Evolutionary conservation across 257 asterid genomes (phyloP).

Genomic region (Oldenlandia corymbosa): DNA sequence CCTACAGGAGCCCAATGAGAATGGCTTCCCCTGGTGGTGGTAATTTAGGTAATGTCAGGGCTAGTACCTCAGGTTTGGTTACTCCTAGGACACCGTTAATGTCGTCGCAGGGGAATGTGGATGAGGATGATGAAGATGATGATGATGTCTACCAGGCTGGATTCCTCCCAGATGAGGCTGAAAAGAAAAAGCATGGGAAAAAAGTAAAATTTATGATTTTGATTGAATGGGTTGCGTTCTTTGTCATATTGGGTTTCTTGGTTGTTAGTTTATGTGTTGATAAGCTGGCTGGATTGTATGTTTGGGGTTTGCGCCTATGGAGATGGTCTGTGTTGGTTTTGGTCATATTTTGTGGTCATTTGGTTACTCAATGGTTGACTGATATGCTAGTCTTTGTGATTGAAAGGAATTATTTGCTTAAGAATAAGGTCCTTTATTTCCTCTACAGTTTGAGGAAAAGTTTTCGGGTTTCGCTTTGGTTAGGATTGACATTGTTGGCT

Average conservation of each 20-base stretch:
- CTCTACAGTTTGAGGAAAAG: constrained; percentile 52
- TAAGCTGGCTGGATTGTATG: constrained; percentile 2
- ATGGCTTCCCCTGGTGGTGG: constrained; percentile 24
- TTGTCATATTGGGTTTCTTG: constrained; percentile 30
- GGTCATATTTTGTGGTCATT: constrained; percentile 60
- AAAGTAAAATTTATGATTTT: constrained; percentile 31
- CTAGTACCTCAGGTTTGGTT: constrained; percentile 33
- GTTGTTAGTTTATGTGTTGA: constrained; percentile 33
- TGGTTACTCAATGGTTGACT: constrained; percentile 55
- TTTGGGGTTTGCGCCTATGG: constrained; percentile 54
- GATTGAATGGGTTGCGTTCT: constrained; percentile 44
- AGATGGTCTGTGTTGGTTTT: constrained; percentile 55
- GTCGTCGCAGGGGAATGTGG: constrained; percentile 37
- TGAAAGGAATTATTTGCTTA: constrained; percentile 46
- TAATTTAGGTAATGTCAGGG: constrained; percentile 11
- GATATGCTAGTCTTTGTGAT: constrained; percentile 47
- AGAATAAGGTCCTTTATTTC: constrained; percentile 67
- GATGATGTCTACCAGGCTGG: constrained; percentile 40
- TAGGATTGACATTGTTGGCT: constrained; percentile 51
- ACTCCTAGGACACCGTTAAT: constrained; percentile 62
- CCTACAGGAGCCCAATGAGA: constrained; percentile 27
- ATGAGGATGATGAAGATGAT: constrained; percentile 44
- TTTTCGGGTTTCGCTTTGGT: constrained; percentile 52
- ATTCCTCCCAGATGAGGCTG: constrained; percentile 13
- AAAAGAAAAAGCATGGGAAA: constrained; percentile 28